phyloP scores from a whole-genome alignment of 495 filamentous ascomycete genomes.

The Elaphomyces granulatus region DNA sequence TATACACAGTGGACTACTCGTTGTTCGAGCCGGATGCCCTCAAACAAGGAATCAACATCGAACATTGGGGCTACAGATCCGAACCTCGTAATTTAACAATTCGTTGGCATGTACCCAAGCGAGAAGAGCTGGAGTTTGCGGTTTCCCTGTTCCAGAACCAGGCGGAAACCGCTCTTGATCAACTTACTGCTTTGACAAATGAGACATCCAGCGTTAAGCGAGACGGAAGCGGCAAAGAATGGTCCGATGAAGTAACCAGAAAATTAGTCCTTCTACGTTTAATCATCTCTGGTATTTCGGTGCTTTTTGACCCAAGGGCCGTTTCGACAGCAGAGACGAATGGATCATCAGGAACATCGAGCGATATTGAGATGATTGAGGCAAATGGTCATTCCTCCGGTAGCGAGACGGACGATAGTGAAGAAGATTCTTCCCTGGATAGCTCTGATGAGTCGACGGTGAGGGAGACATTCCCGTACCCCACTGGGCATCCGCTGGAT shows the following conservation, averaged over 20 bases:
- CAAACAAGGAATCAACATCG: conserved; percentile 40
- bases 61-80: conserved; percentile 64
- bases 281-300: conserved; percentile 72
- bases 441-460: conserved; percentile 72
- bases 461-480: conserved; percentile 68
- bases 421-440: conserved; percentile 45
- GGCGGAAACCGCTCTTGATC: conserved; percentile 47
- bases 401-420: conserved; percentile 35
- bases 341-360: conserved; percentile 11
- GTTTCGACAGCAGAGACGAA: conserved; percentile 31
- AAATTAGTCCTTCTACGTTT: conserved; percentile 77
- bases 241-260: conserved; percentile 90
- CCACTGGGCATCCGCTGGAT: conserved; percentile 68
- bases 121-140: conserved; percentile 73
- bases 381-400: conserved; percentile 11
- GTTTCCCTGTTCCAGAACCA: conserved; percentile 76
- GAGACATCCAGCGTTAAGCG: conserved; percentile 75
- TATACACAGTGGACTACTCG: conserved; percentile 77
- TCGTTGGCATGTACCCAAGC: conserved; percentile 76
- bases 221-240: conserved; percentile 91
- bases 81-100: conserved; percentile 63
- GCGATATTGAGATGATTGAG: conserved; percentile 32
- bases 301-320: conserved; percentile 69
- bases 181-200: conserved; percentile 59
- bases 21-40: conserved; percentile 61